Conservation (phyloP, 2,329 filamentous ascomycete genomes). For the Cladosporium sp. region DNA sequence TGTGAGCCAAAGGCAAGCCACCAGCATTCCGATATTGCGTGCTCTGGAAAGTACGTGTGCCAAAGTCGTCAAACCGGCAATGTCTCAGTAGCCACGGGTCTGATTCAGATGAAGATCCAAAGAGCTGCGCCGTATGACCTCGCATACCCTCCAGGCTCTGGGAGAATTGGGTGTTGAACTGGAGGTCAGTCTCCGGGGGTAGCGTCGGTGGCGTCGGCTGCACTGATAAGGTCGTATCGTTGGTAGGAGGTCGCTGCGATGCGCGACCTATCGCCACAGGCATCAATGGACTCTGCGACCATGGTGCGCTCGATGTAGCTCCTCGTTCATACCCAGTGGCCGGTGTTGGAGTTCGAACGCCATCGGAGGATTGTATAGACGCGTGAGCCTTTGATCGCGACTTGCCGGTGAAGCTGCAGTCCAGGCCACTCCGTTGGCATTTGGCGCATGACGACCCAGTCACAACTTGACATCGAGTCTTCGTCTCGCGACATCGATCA, state of each 20-base stretch:
- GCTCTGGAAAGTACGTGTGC: conserved; percentile 5
- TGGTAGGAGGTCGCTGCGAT: background rate
- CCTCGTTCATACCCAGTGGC: background rate
- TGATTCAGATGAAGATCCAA: conserved; percentile 9
- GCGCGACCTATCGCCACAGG: background rate
- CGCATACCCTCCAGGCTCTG: conserved; percentile 11
- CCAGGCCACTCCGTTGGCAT: conserved; percentile 5
- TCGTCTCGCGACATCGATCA: conserved; percentile 11
- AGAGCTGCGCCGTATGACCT: background rate
- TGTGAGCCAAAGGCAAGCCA: conserved; percentile 7
- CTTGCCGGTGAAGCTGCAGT: background rate
- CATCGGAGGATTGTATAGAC: background rate
- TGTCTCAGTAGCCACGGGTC: conserved; percentile 12
- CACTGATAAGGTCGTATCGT: background rate
- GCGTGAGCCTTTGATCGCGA: background rate
- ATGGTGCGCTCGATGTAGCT: background rate
- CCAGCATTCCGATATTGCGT: conserved; percentile 14
- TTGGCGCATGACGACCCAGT: background rate
- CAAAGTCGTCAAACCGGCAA: conserved; percentile 15
- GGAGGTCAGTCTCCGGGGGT: background rate
- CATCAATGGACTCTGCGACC: conserved; percentile 5
- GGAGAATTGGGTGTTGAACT: conserved; percentile 12
- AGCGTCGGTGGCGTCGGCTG: conserved; percentile 1
- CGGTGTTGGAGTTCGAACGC: background rate
- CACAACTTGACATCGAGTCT: conserved; percentile 4